Base-by-base conservation (phyloP, 495 filamentous ascomycete genomes). In the Penicillium riverlandense region DNA sequence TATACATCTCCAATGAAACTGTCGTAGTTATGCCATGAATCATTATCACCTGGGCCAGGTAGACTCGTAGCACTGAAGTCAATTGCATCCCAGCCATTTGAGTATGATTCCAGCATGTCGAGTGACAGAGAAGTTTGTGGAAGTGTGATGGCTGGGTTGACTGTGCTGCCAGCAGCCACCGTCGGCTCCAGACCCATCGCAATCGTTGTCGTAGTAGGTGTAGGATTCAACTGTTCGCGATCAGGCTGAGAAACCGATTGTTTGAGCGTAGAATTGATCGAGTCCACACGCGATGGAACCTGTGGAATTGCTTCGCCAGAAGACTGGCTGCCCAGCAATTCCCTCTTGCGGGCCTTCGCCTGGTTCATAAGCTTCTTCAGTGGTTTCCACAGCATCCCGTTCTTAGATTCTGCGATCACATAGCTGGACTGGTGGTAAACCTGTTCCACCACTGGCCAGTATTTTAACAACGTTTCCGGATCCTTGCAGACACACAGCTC, bases 401-500 rank as follows among this genome's bases (percentile, higher is more conserved):
- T 69, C 46, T 72, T 73, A 16, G 74, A 69, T 29, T 82, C 69
- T 8, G 74, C 76, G 35, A 77, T 58, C 0, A 67, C 50, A 29
- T 72, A 64, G 8, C 74, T 74, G 36, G 74, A 71, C 27, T 61
- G 59, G 36, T 75, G 67, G 49, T 80, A 84, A 10, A 75, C 70
- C 2, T 66, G 54, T 31, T 85, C 79, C 3, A 95, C 65, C 0
- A 83, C 79, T 1, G 62, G 55, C 89, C 90, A 96, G 10, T 81
- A 86, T 5, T 83, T 74, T 37, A 86, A 81, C 13, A 85, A 79
- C 11, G 80, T 49, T 53, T 72, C 72, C 5, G 77, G 63, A 30
- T 71, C 77, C 29, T 79, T 75, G 36, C 85, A 79, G 37, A 81
- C 74, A 51, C 82, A 82, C 4, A 91, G 72, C 50, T 95, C 90